Evolutionary conservation across 371 early-diverging fungal genomes (phyloP), one percentile per base, ranked within the genome.

Genomic region (Entomophthora muscae): DNA sequence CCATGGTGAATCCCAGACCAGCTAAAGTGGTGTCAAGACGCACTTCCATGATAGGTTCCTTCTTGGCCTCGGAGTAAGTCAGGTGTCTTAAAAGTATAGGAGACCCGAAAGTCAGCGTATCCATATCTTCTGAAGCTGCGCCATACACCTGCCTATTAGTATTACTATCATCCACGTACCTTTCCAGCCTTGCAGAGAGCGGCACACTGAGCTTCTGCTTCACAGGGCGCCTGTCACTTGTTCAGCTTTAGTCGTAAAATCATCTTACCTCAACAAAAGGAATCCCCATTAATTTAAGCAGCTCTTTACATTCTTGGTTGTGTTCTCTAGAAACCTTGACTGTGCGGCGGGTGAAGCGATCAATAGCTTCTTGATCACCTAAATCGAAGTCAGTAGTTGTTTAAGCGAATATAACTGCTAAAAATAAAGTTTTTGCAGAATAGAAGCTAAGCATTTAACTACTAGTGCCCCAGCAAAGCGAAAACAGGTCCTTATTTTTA

Each of bases 71-170:
- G 53, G 93, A 85, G 67, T 91, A 91, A 0, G 95, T 96, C 70
- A 99, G 75, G 70, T 99, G 98, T 23, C 99, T 87, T 53, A 99
- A 66, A 24, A 99, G 76, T 21, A 93, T 77, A 1, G 96, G 95
- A 1, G 97, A 71, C 3, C 85, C 87, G 75, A 99, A 99, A 1
- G 98, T 91, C 61, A 99, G 76, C 0, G 98, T 96, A 72, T 99
- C 99, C 99, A 99, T 99, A 77, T 99, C 99, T 71, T 99, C 99
- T 1, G 98, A 94, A 2, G 92, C 99, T 26, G 98, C 97, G 5
- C 89, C 98, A 72, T 87, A 94, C 2, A 99, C 99, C 69, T 76
- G 57, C 24, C 3, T 32, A 68, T 28, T 63, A 51, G 24, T 65
- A 28, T 30, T 26, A n/a, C 3, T 32, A 42, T n/a, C 10, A 17